Conservation (phyloP, 768 basidiomycete species). For the Rhodotorula diobovata region DNA sequence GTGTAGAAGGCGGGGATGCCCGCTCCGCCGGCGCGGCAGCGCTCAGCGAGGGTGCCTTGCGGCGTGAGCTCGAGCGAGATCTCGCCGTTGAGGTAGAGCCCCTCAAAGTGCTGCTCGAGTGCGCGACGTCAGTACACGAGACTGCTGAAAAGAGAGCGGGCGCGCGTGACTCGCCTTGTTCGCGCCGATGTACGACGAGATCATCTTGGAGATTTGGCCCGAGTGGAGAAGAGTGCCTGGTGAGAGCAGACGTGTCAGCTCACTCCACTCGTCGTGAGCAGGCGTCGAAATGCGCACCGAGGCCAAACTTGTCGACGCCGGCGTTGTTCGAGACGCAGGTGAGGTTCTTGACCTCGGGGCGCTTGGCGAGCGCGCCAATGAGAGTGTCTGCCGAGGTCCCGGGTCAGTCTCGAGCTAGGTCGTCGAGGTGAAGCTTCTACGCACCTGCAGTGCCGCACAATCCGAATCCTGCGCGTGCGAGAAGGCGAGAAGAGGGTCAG, state of each 20-base stretch:
- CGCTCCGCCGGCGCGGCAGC: slow-evolving; percentile 79
- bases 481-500: background rate
- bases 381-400: slow-evolving; percentile 62
- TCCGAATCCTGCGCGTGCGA: slow-evolving; percentile 64
- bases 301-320: slow-evolving; percentile 47
- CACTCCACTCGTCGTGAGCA: background rate
- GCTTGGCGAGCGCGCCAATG: slow-evolving; percentile 67
- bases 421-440: slow-evolving; percentile 20
- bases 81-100: slow-evolving; percentile 70
- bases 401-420: background rate
- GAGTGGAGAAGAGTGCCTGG: slow-evolving; percentile 67
- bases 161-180: slow-evolving; percentile 48
- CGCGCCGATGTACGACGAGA: slow-evolving; percentile 81
- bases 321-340: slow-evolving; percentile 88
- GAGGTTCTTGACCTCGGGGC: slow-evolving; percentile 67
- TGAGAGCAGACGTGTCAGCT: background rate
- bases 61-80: slow-evolving; percentile 79
- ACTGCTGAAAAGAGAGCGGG: background rate
- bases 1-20: slow-evolving; percentile 93
- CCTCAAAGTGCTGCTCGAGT: slow-evolving; percentile 63
- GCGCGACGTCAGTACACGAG: background rate
- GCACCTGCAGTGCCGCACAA: slow-evolving; percentile 79
- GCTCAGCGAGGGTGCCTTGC: slow-evolving; percentile 83
- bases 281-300: slow-evolving; percentile 22
- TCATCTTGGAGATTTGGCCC: slow-evolving; percentile 74